Evolutionary conservation across 148 eudicot genomes (phyloP).

Genomic region (Amaranthus cruentus): DNA sequence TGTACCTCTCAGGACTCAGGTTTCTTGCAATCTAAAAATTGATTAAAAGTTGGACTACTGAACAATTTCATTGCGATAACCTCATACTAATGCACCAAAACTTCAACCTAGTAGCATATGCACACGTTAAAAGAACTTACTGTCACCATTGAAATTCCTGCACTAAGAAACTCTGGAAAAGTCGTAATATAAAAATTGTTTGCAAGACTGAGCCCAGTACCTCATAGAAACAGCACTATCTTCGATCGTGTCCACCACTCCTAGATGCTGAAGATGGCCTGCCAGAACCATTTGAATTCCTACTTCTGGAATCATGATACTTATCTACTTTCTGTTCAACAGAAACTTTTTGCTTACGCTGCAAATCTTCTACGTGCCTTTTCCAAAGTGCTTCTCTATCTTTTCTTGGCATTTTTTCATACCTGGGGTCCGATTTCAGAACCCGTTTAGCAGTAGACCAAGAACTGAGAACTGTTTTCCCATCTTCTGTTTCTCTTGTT

Average conservation of each 20-base stretch:
- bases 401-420: slow-evolving; percentile 68
- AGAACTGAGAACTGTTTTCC: slow-evolving; percentile 71
- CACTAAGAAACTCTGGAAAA: too few relatives aligned
- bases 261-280: slow-evolving; percentile 38
- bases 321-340: slow-evolving; percentile 47
- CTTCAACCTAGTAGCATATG: too few relatives aligned
- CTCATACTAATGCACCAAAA: too few relatives aligned
- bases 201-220: not conserved
- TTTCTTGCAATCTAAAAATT: not conserved
- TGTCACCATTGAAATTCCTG: not conserved
- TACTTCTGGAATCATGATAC: slow-evolving; percentile 36
- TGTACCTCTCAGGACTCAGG: too few relatives aligned
- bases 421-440: slow-evolving; percentile 65
- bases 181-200: not conserved
- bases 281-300: slow-evolving; percentile 41
- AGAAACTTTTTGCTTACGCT: slow-evolving; percentile 45
- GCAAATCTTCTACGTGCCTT: slow-evolving; percentile 71
- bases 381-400: slow-evolving; percentile 89
- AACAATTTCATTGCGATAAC: not conserved
- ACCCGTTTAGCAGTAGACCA: slow-evolving; percentile 92
- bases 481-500: slow-evolving; percentile 55
- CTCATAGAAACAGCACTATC: slow-evolving; percentile 27
- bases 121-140: not conserved
- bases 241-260: slow-evolving; percentile 40
- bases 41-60: not conserved